Evolutionary conservation across 2,329 filamentous ascomycete species (phyloP), one percentile per base, ranked within the genome.

Genomic region (Phoma sp.): DNA sequence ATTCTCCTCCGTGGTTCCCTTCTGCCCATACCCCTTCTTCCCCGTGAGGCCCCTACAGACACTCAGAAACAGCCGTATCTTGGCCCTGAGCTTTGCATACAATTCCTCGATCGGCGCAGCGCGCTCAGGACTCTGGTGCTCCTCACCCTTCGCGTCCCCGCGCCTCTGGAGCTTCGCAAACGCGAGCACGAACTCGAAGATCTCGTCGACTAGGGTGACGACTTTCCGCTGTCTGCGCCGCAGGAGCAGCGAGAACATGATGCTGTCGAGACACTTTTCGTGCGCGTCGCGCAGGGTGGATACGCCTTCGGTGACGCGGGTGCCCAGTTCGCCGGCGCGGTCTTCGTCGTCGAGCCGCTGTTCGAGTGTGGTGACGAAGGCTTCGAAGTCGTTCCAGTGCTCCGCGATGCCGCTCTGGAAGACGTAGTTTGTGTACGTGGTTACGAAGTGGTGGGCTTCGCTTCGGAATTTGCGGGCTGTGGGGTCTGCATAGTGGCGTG

Each of bases 371-470:
- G 86, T 79, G 0, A 97, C 78, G 61, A 86, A 88, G 0, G 69
- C 68, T 43, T 89, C 84, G 56, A 97, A 93, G 0, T 79, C 77
- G 22, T 77, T 78, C 93, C 93, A 98, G 0, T 88, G 86, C 13
- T 82, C 80, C 7, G 83, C 83, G 45, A 98, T 87, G 1, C 89
- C 92, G 0, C 86, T 83, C 53, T 93, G 90, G 59, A 96, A 88
- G 64, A 93, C 89, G 68, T 97, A 95, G 1, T 87, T 83, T 35
- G 86, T 84, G 0, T 97, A 74, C 8, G 84, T 84, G 0, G 84
- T 82, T 23, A 96, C 81, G 61, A 98, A 93, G 70, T 95, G 89
- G 47, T 90, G 87, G 0, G 91, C 88, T 68, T 96, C 90, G 33
- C 88, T 82, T 5, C 87, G 82, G 61, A 97, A 92, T 2, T 51